Conservation (phyloP, 345 rosid species). For the Moringa oleifera region DNA sequence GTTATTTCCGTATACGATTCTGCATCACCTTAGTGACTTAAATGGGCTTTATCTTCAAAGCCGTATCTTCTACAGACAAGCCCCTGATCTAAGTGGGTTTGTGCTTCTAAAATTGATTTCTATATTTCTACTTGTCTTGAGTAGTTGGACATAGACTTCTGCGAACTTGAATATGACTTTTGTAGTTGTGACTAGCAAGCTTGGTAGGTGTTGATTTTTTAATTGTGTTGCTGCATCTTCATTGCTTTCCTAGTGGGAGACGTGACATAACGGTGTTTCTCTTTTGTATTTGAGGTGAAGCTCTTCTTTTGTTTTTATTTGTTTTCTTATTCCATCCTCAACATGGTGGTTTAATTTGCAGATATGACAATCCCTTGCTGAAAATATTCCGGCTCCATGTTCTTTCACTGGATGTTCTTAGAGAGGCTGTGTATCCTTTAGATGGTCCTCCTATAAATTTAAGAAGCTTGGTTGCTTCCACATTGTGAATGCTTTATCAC, state of each 20-base stretch:
- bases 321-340: not conserved
- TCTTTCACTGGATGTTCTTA: slow-evolving; percentile 61
- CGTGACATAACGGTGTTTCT: not conserved
- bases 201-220: not conserved
- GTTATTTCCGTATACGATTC: not conserved
- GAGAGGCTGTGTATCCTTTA: slow-evolving; percentile 77
- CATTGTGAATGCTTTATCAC: not conserved
- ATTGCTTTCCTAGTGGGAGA: not conserved
- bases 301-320: no score
- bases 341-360: slow-evolving; percentile 23
- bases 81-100: not conserved
- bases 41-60: not conserved
- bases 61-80: not conserved
- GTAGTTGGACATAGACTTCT: no score
- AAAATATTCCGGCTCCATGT: slow-evolving; percentile 50
- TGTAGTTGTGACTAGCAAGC: not conserved
- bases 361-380: slow-evolving; percentile 38
- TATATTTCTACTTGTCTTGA: no score
- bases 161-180: no score
- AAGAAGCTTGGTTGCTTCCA: slow-evolving; percentile 3
- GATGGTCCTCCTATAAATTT: slow-evolving; percentile 6
- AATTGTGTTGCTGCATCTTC: not conserved
- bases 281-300: no score
- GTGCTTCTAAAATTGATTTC: not conserved
- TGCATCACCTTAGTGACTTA: not conserved